Evolutionary conservation across 495 filamentous ascomycete species (phyloP), one percentile per base, ranked within the genome.

Genomic region (Xylaria flabelliformis): DNA sequence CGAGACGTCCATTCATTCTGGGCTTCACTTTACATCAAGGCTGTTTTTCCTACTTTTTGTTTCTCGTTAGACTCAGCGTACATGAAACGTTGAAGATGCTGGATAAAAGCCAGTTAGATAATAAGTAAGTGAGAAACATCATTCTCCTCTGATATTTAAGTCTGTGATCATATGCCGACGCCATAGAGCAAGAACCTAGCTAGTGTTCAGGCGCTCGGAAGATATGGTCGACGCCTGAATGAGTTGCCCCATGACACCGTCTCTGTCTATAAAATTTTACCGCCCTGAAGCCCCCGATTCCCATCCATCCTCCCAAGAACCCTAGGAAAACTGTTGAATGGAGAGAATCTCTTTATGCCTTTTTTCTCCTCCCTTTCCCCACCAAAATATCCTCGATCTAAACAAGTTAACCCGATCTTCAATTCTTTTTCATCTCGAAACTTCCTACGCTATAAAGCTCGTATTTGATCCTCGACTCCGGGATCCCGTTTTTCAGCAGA

Each of bases 401-500:
- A 61, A 17, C 9, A 61, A 42, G 12, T 34, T 61, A n/a, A n/a
- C 6, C 34, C 58, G 7, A 2, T 21, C 58, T 29, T 64, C 21
- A 44, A 15, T 42, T 26, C 15, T 64, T 44, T 19, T n/a, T 26
- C 73, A 80, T 71, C 72, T 78, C 78, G 12, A 80, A 78, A 32
- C 64, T 84, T 4, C 88, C 88, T 3, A 89, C 89, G 0, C 88
- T 88, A 73, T 90, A 91, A 9, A 88, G 76, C 76, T 91, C 90
- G 82, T 89, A 86, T 70, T 86, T 82, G 13, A 90, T 83, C 67
- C 85, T 82, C 19, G 85, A 85, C 10, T 76, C 76, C 8, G 69
- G 68, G 0, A 91, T 88, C 0, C 88, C 87, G 36, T 76, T 71
- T 1, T 69, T 79, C 66, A 78, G 75, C 51, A 91, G 78, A 61